These are phyloP conservation scores for Volvox africanus DNA, from an alignment of 139 green algal species.

Conservation along the genomic window DNA sequence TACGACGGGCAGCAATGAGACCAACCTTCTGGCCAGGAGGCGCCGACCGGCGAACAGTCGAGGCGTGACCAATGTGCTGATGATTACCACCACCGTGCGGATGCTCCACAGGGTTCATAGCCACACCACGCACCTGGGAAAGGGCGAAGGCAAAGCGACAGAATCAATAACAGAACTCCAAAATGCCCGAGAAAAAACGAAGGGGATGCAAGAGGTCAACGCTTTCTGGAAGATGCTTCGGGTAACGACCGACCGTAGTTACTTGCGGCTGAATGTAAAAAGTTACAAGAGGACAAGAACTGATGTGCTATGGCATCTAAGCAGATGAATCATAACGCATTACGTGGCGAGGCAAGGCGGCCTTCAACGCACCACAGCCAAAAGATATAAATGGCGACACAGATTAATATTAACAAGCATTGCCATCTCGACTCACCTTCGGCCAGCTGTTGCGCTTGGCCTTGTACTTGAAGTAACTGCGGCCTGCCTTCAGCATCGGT, in stretches of 20 bases:
- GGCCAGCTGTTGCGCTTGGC: slow-evolving; percentile 77
- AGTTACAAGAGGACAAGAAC: no score
- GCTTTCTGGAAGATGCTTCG: no score
- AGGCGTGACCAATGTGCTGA: slow-evolving; percentile 99
- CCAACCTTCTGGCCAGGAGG: slow-evolving; percentile 87
- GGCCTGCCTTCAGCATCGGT: slow-evolving; percentile 99
- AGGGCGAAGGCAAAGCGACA: neutral
- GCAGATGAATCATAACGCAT: no score
- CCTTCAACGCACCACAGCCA: no score
- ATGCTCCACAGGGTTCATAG: slow-evolving; percentile 99
- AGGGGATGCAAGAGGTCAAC: no score
- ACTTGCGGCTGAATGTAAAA: no score
- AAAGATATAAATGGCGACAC: no score
- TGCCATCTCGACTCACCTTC: slow-evolving; percentile 45
- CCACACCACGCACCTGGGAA: slow-evolving; percentile 95
- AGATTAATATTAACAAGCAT: no score
- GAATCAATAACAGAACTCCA: neutral
- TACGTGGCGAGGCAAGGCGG: no score
- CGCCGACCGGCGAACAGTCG: slow-evolving; percentile 92
- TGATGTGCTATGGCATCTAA: no score
- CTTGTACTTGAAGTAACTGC: slow-evolving; percentile 97
- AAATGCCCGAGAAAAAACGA: neutral
- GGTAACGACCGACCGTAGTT: no score
- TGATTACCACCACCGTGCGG: slow-evolving; percentile 99
- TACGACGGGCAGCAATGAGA: slow-evolving; percentile 81